These are phyloP conservation scores for Cyphellophora europaea DNA, from an alignment of 2,329 filamentous ascomycete species.

Conservation along the genomic window DNA sequence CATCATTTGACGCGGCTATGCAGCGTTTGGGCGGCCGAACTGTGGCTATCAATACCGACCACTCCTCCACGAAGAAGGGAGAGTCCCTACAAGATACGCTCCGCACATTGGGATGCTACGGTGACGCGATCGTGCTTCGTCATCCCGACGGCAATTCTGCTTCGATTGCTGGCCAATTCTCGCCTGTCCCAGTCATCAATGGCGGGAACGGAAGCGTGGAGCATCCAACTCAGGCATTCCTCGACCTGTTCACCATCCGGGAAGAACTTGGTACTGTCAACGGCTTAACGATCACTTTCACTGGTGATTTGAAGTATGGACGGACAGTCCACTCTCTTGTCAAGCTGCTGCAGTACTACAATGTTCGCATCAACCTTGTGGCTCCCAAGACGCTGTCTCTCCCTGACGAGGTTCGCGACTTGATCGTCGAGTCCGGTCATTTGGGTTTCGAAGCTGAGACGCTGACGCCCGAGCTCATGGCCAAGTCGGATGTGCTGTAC, in stretches of 20 bases:
- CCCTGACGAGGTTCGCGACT: conserved; percentile 63
- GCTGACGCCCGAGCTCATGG: conserved; percentile 79
- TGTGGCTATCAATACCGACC: conserved; percentile 68
- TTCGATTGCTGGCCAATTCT: conserved; percentile 75
- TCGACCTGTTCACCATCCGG: conserved; percentile 96
- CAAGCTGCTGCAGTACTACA: conserved; percentile 90
- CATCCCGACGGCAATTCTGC: conserved; percentile 78
- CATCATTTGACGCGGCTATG: conserved; percentile 97
- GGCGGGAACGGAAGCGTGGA: conserved; percentile 93
- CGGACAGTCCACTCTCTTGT: conserved; percentile 91
- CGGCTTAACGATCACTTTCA: conserved; percentile 90
- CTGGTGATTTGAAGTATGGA: conserved; percentile 86
- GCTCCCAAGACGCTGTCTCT: conserved; percentile 70
- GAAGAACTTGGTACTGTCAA: conserved; percentile 95
- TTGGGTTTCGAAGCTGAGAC: conserved; percentile 65
- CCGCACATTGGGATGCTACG: conserved; percentile 86
- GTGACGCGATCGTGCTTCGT: conserved; percentile 89
- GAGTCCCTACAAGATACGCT: conserved; percentile 90
- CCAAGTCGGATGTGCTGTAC: conserved; percentile 84
- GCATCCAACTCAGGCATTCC: conserved; percentile 94
- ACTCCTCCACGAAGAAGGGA: conserved; percentile 88
- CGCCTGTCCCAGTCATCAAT: conserved; percentile 88
- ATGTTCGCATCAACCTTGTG: conserved; percentile 87
- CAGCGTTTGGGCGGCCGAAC: conserved; percentile 89
- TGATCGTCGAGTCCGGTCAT: conserved; percentile 65